Conservation (phyloP, 306 rosid genomes). For the Casuarina equisetifolia region DNA sequence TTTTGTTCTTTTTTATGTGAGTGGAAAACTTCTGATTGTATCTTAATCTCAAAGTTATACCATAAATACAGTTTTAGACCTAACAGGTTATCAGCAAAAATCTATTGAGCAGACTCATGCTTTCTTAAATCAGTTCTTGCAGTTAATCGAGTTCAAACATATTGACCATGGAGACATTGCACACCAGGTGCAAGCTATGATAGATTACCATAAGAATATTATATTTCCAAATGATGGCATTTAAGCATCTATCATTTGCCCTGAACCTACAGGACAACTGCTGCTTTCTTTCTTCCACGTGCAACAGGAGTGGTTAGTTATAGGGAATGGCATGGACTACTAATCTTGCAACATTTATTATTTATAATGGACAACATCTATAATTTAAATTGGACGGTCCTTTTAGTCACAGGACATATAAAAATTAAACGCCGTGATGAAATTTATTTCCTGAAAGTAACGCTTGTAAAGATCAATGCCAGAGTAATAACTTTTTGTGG, state of each 20-base stretch:
- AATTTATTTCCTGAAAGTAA: neutral
- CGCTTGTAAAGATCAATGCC: too few species aligned
- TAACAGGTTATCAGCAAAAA: constrained; percentile 6
- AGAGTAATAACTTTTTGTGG: too few species aligned
- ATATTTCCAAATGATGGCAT: neutral
- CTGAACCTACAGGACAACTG: neutral
- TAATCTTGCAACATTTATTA: neutral
- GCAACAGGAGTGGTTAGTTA: neutral
- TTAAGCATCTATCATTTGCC: neutral
- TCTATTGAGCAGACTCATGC: neutral
- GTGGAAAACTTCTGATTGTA: neutral
- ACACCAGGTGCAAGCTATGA: neutral
- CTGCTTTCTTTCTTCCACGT: neutral
- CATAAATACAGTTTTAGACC: neutral
- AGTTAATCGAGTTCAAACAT: neutral
- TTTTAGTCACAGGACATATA: neutral
- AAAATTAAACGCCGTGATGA: neutral
- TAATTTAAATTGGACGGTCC: neutral
- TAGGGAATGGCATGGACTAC: neutral
- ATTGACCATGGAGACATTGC: neutral
- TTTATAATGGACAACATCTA: neutral
- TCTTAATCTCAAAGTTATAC: constrained; percentile 4
- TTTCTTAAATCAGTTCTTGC: neutral
- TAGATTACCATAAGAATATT: neutral
- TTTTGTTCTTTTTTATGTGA: neutral